Evolutionary conservation across 2,329 filamentous ascomycete species (phyloP), one percentile per base, ranked within the genome.

Genomic region (Teratosphaeriaceae sp.): DNA sequence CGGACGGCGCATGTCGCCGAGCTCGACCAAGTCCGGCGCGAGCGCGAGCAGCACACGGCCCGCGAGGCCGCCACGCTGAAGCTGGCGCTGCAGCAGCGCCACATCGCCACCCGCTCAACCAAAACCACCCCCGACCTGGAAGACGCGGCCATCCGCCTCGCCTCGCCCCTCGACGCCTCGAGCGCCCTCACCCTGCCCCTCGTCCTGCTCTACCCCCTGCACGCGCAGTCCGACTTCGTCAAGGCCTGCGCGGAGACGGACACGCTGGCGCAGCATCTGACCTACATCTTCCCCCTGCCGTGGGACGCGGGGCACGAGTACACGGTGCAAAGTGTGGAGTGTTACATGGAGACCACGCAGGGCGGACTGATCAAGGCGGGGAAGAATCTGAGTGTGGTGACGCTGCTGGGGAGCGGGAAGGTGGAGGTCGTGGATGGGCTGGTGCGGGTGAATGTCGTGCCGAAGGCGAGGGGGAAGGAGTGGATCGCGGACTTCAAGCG

Each of bases 301-400:
- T 98, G 92, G 92, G 92, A 97, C 56, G 58, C 64, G 13, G 69
- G 74, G 47, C 66, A 74, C 1, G 80, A 80, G 56, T 96, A 95
- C 64, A 76, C 69, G 1, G 54, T 73, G 1, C 71, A 72, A 0
- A 71, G 66, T 1, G 86, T 95, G 3, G 88, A 95, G 54, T 92
- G 87, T 58, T 97, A 87, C 64, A 84, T 94, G 72, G 88, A 96
- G 70, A 97, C 88, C 0, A 67, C 68, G 3, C 70, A 73, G 0
- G 88, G 88, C 0, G 88, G 89, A 0, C 64, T 98, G 56, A 79
- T 95, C 57, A 96, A 94, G 69, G 82, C 89, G 18, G 90, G 92
- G 37, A 89, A 86, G 75, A 92, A 90, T 60, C 74, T 92, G 50
- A 72, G 79, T 16, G 64, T 97, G 53, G 65, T 88, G 39, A 85